Evolutionary conservation across 2,329 filamentous ascomycete genomes (phyloP).

Genomic region (Chrysoporthe puriensis): DNA sequence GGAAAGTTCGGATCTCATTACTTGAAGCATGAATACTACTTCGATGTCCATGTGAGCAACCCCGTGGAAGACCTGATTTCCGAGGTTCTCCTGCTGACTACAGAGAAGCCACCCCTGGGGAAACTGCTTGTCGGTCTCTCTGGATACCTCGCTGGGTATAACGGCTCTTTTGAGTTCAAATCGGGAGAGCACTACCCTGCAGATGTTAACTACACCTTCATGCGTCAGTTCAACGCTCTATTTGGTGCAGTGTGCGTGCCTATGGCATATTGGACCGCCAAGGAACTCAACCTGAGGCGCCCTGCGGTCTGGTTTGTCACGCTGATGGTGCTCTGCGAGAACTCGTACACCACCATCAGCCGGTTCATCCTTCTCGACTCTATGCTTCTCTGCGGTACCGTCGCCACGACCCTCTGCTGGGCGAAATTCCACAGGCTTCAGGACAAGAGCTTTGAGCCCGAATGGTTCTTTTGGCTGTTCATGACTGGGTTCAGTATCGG

Average conservation of each 20-base stretch:
- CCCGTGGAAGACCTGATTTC: background rate
- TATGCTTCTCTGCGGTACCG: slow-evolving; percentile 98
- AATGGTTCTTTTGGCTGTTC: slow-evolving; percentile 95
- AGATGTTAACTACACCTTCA: slow-evolving; percentile 96
- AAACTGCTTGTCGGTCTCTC: slow-evolving; percentile 98
- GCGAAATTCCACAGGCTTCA: slow-evolving; percentile 92
- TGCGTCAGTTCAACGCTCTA: slow-evolving; percentile 95
- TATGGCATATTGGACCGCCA: slow-evolving; percentile 92
- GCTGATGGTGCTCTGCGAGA: slow-evolving; percentile 97
- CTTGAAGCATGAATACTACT: slow-evolving; percentile 99
- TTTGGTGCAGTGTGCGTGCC: slow-evolving; percentile 94
- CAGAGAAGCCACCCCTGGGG: slow-evolving; percentile 78
- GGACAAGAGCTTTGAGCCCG: slow-evolving; percentile 80
- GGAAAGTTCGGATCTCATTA: slow-evolving; percentile 99
- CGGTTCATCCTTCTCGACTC: slow-evolving; percentile 97
- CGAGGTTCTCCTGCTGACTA: slow-evolving; percentile 28
- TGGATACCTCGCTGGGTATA: slow-evolving; percentile 95
- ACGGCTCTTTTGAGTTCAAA: slow-evolving; percentile 99
- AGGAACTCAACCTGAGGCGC: slow-evolving; percentile 83
- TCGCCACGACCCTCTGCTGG: slow-evolving; percentile 96
- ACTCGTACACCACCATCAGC: slow-evolving; percentile 98
- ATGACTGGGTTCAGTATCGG: slow-evolving; percentile 94
- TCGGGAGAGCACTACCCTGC: slow-evolving; percentile 94
- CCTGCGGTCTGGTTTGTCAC: slow-evolving; percentile 94
- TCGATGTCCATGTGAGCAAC: slow-evolving; percentile 62